phyloP scores from a whole-genome alignment of 2,329 filamentous ascomycete genomes.

The Fusarium odoratissimum region DNA sequence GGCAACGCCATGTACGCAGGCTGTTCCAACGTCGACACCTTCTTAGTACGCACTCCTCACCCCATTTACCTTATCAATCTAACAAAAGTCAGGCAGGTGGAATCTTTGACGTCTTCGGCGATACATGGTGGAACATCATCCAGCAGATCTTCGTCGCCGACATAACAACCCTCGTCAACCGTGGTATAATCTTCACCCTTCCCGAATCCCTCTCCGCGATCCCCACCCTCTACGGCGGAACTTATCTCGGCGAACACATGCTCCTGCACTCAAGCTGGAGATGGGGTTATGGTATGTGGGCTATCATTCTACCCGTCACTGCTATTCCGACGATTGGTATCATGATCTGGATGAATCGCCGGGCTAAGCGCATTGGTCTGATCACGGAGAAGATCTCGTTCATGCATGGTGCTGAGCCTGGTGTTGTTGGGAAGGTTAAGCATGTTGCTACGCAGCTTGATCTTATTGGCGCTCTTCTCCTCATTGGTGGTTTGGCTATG shows the following conservation, averaged over 20 bases:
- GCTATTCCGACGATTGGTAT: constrained; percentile 27
- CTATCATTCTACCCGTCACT: constrained; percentile 13
- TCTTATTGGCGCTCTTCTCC: constrained; percentile 22
- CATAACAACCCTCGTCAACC: constrained; percentile 31
- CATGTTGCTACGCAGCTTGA: constrained; percentile 23
- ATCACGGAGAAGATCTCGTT: constrained; percentile 1
- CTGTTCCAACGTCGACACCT: constrained; percentile 30
- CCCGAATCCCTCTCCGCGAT: constrained; percentile 35
- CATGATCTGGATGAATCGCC: constrained; percentile 32
- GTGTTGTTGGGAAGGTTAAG: not conserved
- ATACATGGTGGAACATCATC: constrained; percentile 35
- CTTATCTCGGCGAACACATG: constrained; percentile 35
- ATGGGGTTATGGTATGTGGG: constrained; percentile 36
- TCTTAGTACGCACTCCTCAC: constrained; percentile 10
- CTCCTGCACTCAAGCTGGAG: constrained; percentile 21
- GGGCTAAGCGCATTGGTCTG: constrained; percentile 13
- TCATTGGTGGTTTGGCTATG: constrained; percentile 31
- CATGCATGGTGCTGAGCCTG: constrained; percentile 5
- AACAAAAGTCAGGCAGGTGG: constrained; percentile 16
- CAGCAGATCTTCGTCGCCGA: constrained; percentile 38
- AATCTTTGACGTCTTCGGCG: constrained; percentile 30
- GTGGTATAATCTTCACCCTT: constrained; percentile 29
- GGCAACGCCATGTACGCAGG: constrained; percentile 34
- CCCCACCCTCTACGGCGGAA: constrained; percentile 31
- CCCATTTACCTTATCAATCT: not conserved